Conservation (phyloP, 768 basidiomycete genomes). For the Arthromyces matolae region DNA sequence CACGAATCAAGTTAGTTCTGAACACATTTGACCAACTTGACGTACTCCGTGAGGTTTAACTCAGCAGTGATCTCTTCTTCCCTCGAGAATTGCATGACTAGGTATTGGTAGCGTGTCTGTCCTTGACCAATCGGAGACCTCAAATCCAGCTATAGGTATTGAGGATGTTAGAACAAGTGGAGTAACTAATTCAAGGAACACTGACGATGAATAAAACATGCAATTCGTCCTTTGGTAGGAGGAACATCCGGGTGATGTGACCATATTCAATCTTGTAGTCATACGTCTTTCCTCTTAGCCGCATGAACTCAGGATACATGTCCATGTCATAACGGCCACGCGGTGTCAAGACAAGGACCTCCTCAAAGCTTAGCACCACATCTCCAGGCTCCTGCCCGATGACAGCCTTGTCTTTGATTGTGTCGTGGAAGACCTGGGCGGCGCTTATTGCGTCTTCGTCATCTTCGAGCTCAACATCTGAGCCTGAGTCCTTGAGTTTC, state of each 20-base stretch:
- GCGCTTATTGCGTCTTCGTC: slow-evolving; percentile 82
- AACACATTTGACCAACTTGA: slow-evolving; percentile 8
- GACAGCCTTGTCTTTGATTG: slow-evolving; percentile 93
- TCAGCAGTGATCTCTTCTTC: slow-evolving; percentile 97
- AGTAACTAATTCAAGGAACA: slow-evolving; percentile 9
- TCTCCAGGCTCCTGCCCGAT: slow-evolving; percentile 91
- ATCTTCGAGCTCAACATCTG: slow-evolving; percentile 69
- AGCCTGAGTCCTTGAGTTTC: slow-evolving; percentile 52
- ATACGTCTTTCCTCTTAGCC: slow-evolving; percentile 96
- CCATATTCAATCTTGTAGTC: slow-evolving; percentile 96
- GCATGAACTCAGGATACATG: slow-evolving; percentile 93
- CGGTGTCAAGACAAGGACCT: slow-evolving; percentile 91
- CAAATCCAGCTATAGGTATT: slow-evolving; percentile 65
- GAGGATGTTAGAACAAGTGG: neutral
- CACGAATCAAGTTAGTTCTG: neutral
- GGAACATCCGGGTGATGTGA: slow-evolving; percentile 83
- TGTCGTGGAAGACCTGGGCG: slow-evolving; percentile 95
- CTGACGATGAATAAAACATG: slow-evolving; percentile 93
- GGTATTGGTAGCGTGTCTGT: slow-evolving; percentile 94
- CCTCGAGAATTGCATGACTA: slow-evolving; percentile 97
- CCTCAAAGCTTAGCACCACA: slow-evolving; percentile 90
- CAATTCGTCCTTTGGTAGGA: slow-evolving; percentile 94
- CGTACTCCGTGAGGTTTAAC: slow-evolving; percentile 88
- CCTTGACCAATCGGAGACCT: slow-evolving; percentile 95
- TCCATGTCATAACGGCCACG: slow-evolving; percentile 97